Percentiles rank a stretch among this genome's conserved stretches.
Conservation (phyloP, 2,329 filamentous ascomycete species). For the Niveomyces coronatus region DNA sequence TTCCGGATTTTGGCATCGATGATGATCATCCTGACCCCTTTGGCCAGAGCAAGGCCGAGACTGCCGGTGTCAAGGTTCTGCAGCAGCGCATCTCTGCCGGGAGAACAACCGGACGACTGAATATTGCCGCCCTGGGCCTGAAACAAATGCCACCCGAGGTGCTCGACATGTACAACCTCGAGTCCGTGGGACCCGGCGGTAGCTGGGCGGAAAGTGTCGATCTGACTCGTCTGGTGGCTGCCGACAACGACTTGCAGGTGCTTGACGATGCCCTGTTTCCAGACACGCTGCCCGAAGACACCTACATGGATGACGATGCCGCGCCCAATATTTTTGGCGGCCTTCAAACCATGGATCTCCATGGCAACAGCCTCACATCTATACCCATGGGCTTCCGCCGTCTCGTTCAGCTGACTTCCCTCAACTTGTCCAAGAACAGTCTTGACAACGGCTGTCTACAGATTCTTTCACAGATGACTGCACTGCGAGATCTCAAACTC, state of each 20-base stretch:
- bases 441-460: slow-evolving; percentile 63
- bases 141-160: slow-evolving; percentile 74
- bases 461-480: slow-evolving; percentile 60
- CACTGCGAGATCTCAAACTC: slow-evolving; percentile 70
- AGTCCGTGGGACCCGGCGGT: slow-evolving; percentile 50
- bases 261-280: slow-evolving; percentile 71
- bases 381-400: slow-evolving; percentile 68
- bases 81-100: slow-evolving; percentile 63
- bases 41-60: slow-evolving; percentile 50
- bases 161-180: slow-evolving; percentile 80
- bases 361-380: slow-evolving; percentile 66
- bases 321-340: slow-evolving; percentile 70
- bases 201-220: slow-evolving; percentile 92
- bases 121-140: slow-evolving; percentile 76
- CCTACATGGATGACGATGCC: slow-evolving; percentile 49
- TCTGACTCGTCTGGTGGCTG: slow-evolving; percentile 70
- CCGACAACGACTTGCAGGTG: slow-evolving; percentile 76
- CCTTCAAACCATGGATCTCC: slow-evolving; percentile 72
- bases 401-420: slow-evolving; percentile 61
- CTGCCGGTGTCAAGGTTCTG: slow-evolving; percentile 54
- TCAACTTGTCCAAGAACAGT: slow-evolving; percentile 81
- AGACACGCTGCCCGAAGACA: slow-evolving; percentile 48
- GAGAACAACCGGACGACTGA: slow-evolving; percentile 68
- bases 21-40: slow-evolving; percentile 52
- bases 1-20: slow-evolving; percentile 42